Conservation (phyloP, 2,329 filamentous ascomycete genomes). For the Annulohypoxylon truncatum region DNA sequence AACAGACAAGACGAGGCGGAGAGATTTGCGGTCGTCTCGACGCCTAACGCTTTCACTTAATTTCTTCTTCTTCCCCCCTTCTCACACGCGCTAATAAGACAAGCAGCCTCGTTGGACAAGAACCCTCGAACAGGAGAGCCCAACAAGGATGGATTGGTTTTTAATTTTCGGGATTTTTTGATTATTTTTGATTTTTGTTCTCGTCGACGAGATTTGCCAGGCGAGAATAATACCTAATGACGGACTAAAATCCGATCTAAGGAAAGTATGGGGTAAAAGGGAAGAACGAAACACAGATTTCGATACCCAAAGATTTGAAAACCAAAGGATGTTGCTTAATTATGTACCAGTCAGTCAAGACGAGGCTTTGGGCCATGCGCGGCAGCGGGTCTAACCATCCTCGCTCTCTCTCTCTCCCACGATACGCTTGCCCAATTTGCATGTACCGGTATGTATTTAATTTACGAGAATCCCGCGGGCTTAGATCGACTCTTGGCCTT, state of each 20-base stretch:
- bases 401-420: constrained; percentile 41
- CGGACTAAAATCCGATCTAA: constrained; percentile 39
- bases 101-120: constrained; percentile 38
- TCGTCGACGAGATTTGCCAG: constrained; percentile 34
- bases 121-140: constrained; percentile 33
- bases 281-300: constrained; percentile 41
- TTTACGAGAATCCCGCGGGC: constrained; percentile 44
- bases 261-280: constrained; percentile 39
- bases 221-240: constrained; percentile 39
- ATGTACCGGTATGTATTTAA: constrained; percentile 42
- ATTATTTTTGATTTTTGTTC: neutral
- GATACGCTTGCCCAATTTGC: constrained; percentile 40
- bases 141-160: constrained; percentile 40
- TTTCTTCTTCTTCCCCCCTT: constrained; percentile 20
- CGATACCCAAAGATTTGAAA: constrained; percentile 40
- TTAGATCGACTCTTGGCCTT: constrained; percentile 44
- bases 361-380: constrained; percentile 51
- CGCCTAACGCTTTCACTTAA: constrained; percentile 30
- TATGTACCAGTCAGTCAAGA: constrained; percentile 50
- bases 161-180: constrained; percentile 3
- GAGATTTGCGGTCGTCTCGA: constrained; percentile 24
- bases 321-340: constrained; percentile 42
- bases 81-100: constrained; percentile 30
- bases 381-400: constrained; percentile 45
- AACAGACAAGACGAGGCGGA: constrained; percentile 28